Conservation (phyloP, 1,139 yeast species). For the Pneumocystis wakefieldiae region DNA sequence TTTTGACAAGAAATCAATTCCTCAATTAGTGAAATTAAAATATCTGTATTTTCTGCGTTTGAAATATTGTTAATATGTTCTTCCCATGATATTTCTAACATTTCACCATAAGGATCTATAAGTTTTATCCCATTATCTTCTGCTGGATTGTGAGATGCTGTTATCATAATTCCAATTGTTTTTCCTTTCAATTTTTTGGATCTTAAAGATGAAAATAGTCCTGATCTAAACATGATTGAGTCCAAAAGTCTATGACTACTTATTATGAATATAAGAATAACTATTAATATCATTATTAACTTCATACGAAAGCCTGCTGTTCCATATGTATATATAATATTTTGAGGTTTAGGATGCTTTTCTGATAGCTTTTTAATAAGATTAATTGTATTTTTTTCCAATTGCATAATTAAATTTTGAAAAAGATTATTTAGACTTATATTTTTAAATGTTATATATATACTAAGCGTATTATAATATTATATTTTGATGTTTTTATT, state of each 20-base stretch:
- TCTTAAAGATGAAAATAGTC: slow-evolving; percentile 66
- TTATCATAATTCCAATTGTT: slow-evolving; percentile 81
- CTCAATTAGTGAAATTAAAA: slow-evolving; percentile 24
- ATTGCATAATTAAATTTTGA: not conserved
- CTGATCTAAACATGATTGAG: slow-evolving; percentile 73
- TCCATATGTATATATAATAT: slow-evolving; percentile 51
- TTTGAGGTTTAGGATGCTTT: slow-evolving; percentile 25
- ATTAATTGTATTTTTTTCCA: not conserved
- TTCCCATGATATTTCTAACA: slow-evolving; percentile 46
- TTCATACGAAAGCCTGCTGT: slow-evolving; percentile 92
- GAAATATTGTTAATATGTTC: slow-evolving; percentile 65
- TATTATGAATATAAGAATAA: not conserved
- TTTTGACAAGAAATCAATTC: slow-evolving; percentile 21
- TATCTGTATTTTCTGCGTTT: slow-evolving; percentile 36
- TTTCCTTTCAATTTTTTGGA: slow-evolving; percentile 55
- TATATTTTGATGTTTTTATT: no score
- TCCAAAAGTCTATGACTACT: slow-evolving; percentile 44
- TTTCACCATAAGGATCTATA: slow-evolving; percentile 50
- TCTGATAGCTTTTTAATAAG: not conserved
- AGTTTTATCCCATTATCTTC: slow-evolving; percentile 90
- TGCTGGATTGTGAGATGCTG: slow-evolving; percentile 96
- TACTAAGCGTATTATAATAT: no score
- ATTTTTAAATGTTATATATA: not conserved
- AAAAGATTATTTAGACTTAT: not conserved
- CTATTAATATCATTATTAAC: slow-evolving; percentile 2